Percentiles rank a stretch among this genome's conserved stretches.
Conservation (phyloP, 495 filamentous ascomycete genomes). For the Sordaria brevicollis region DNA sequence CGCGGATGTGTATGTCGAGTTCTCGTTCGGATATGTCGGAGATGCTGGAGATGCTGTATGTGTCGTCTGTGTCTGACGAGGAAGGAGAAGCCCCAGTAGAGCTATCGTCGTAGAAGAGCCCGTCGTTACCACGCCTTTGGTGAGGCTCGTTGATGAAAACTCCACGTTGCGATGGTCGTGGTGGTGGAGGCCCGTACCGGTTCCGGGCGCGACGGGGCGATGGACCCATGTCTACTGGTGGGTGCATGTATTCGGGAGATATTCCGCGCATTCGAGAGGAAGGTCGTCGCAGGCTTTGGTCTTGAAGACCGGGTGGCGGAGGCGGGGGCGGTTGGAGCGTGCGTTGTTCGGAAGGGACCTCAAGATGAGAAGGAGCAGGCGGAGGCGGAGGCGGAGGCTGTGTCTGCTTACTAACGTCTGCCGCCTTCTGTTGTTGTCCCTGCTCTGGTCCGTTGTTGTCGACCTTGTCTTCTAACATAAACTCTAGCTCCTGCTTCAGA, state of each 20-base stretch:
- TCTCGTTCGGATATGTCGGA: conserved; percentile 28
- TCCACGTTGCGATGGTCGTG: neutral
- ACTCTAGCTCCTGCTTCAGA: conserved; percentile 14
- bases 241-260: neutral
- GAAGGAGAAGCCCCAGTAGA: neutral
- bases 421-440: neutral
- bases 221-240: neutral
- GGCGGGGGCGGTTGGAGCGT: neutral
- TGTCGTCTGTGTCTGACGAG: conserved; percentile 11
- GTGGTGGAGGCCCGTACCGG: neutral
- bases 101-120: neutral
- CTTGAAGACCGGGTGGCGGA: neutral
- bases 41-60: conserved; percentile 21
- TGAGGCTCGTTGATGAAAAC: neutral
- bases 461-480: conserved; percentile 1
- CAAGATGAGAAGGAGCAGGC: neutral
- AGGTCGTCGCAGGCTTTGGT: neutral
- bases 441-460: neutral
- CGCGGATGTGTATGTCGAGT: conserved; percentile 19
- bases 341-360: neutral
- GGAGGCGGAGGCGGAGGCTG: neutral
- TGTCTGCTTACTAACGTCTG: neutral
- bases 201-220: neutral
- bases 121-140: neutral
- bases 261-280: neutral